Percentiles rank a stretch among this genome's conserved stretches.
phyloP scores from a whole-genome alignment of 2,329 filamentous ascomycete genomes.

The Coleophoma cylindrospora region DNA sequence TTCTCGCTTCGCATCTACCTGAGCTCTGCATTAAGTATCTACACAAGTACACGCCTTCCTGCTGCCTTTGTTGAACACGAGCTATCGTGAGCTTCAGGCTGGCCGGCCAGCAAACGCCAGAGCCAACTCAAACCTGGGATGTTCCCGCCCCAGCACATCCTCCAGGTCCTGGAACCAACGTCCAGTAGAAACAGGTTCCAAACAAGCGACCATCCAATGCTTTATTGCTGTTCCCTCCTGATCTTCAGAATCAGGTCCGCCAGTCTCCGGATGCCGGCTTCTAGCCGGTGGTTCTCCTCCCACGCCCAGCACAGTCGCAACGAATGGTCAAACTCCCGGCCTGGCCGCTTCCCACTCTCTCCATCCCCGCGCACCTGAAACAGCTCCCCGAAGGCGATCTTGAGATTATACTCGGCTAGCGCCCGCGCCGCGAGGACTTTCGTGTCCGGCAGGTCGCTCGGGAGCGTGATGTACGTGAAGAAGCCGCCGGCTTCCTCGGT shows the following conservation, averaged over 20 bases:
- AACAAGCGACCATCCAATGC: too few relatives aligned
- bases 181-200: too few relatives aligned
- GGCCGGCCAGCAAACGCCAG: too few relatives aligned
- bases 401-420: slow-evolving; percentile 44
- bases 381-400: slow-evolving; percentile 48
- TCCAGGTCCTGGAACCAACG: too few relatives aligned
- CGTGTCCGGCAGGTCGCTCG: slow-evolving; percentile 34
- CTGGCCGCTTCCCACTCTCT: slow-evolving; percentile 24
- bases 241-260: background rate
- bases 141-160: too few relatives aligned
- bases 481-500: slow-evolving; percentile 49
- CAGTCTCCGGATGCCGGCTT: slow-evolving; percentile 50
- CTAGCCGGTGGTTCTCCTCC: slow-evolving; percentile 48
- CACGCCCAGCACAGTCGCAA: slow-evolving; percentile 53
- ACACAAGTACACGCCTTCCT: too few relatives aligned
- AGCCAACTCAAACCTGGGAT: too few relatives aligned
- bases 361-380: slow-evolving; percentile 41
- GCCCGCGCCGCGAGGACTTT: slow-evolving; percentile 30
- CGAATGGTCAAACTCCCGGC: slow-evolving; percentile 38
- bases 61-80: too few relatives aligned
- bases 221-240: background rate
- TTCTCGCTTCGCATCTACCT: too few relatives aligned
- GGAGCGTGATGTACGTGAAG: slow-evolving; percentile 59
- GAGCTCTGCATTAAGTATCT: too few relatives aligned
- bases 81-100: too few relatives aligned